phyloP scores from a whole-genome alignment of 2,329 filamentous ascomycete genomes.

The Rhynchosporium secalis region DNA sequence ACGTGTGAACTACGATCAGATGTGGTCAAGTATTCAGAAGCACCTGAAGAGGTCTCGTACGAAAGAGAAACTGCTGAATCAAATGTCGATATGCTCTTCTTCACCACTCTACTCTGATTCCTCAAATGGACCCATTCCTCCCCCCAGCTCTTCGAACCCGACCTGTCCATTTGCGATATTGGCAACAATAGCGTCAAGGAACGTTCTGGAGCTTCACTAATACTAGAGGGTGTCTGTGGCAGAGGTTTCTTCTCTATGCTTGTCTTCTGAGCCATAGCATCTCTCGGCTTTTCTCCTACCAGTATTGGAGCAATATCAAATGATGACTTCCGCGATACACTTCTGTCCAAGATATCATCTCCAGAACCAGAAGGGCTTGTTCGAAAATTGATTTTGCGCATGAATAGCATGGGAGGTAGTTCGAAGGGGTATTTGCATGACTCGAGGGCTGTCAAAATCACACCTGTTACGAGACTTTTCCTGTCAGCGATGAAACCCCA shows the following conservation, averaged over 20 bases:
- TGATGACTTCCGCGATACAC: constrained; percentile 23
- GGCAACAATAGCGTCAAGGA: constrained; percentile 21
- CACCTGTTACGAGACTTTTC: constrained; percentile 28
- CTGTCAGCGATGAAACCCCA: neutral
- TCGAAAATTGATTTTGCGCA: constrained; percentile 22
- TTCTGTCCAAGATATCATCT: constrained; percentile 30
- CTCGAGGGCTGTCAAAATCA: constrained; percentile 34
- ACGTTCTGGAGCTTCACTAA: constrained; percentile 21
- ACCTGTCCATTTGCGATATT: constrained; percentile 8
- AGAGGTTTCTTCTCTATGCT: constrained; percentile 27
- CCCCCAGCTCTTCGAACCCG: constrained; percentile 24
- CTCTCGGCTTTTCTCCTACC: constrained; percentile 14
- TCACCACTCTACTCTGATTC: constrained; percentile 8
- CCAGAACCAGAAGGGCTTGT: constrained; percentile 26
- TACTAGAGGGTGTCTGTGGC: constrained; percentile 18
- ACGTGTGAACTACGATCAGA: constrained; percentile 23
- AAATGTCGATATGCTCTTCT: constrained; percentile 20
- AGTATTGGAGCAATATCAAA: constrained; percentile 13
- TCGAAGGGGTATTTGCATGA: constrained; percentile 34
- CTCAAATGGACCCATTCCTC: constrained; percentile 32
- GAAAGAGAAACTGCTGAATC: constrained; percentile 32
- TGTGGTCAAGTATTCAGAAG: constrained; percentile 21
- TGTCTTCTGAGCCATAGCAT: constrained; percentile 9
- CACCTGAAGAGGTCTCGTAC: constrained; percentile 22
- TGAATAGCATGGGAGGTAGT: constrained; percentile 16